These are phyloP conservation scores for Pleurotus djamor DNA, from an alignment of 768 basidiomycete species.

Conservation along the genomic window DNA sequence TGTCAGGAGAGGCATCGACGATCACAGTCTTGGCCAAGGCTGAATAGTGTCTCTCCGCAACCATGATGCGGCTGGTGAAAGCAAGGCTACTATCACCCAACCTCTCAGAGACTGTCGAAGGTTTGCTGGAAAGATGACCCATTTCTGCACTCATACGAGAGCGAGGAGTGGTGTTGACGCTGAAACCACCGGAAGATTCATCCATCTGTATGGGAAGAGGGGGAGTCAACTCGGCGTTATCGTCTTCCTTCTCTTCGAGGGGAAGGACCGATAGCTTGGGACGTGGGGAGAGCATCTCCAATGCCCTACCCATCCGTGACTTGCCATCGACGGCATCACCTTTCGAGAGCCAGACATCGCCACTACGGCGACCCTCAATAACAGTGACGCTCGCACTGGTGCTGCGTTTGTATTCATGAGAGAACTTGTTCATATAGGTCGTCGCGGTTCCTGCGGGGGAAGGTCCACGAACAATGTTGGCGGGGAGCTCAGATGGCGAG, in stretches of 20 bases:
- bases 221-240: constrained; percentile 46
- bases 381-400: constrained; percentile 62
- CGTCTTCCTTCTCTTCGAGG: constrained; percentile 37
- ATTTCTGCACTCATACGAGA: constrained; percentile 59
- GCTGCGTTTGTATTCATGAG: constrained; percentile 62
- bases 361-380: constrained; percentile 68
- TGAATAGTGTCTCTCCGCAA: constrained; percentile 74
- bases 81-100: constrained; percentile 46
- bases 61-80: constrained; percentile 60
- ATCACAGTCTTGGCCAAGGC: constrained; percentile 64
- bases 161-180: constrained; percentile 48
- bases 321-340: constrained; percentile 74
- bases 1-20: constrained; percentile 46
- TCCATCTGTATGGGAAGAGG: constrained; percentile 62
- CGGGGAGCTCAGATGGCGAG: constrained; percentile 37
- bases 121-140: constrained; percentile 43
- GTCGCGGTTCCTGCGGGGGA: constrained; percentile 39
- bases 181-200: constrained; percentile 39
- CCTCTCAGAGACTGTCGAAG: constrained; percentile 54
- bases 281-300: constrained; percentile 60
- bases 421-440: constrained; percentile 32
- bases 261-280: constrained; percentile 73
- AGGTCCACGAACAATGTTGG: constrained; percentile 38
- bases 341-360: constrained; percentile 72
- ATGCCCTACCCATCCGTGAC: constrained; percentile 54